Conservation (phyloP, 164 flowering plant genomes). For the Cinnamomum micranthum region DNA sequence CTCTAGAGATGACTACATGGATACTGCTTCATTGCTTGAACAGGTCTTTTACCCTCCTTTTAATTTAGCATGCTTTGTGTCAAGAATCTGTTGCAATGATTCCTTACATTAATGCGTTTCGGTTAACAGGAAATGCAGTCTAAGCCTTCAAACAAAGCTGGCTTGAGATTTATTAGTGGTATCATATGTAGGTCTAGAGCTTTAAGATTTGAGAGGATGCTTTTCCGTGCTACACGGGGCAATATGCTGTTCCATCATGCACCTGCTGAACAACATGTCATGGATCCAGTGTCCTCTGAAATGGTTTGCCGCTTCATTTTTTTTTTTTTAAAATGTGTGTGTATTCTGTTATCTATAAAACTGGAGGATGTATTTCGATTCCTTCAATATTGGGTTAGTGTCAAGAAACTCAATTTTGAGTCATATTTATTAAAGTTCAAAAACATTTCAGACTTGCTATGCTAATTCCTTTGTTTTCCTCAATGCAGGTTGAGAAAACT, state of each 20-base stretch:
- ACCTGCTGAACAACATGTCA: constrained; percentile 64
- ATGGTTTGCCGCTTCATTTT: constrained; percentile 39
- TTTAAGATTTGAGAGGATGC: constrained; percentile 88
- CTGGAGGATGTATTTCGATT: too few species aligned
- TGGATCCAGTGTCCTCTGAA: constrained; percentile 82
- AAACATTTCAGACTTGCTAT: not conserved
- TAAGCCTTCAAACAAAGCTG: constrained; percentile 67
- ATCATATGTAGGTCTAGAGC: constrained; percentile 74
- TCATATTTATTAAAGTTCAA: not conserved
- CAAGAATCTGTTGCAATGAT: constrained; percentile 3
- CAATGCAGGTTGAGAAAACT: constrained; percentile 77
- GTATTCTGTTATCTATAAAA: too few species aligned
- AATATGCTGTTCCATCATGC: constrained; percentile 97
- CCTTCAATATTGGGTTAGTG: too few species aligned
- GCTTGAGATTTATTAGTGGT: constrained; percentile 89
- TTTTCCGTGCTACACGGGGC: constrained; percentile 98
- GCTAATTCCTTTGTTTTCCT: constrained; percentile 3
- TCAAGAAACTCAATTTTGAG: too few species aligned
- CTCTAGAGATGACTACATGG: constrained; percentile 49
- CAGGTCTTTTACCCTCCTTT: constrained; percentile 36
- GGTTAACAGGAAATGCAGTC: constrained; percentile 65
- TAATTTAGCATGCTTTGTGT: too few species aligned
- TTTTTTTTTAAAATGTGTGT: too few species aligned
- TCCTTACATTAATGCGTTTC: constrained; percentile 2
- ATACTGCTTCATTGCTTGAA: constrained; percentile 73